Evolutionary conservation across 495 filamentous ascomycete genomes (phyloP).

Genomic region (Daldinia grandis): DNA sequence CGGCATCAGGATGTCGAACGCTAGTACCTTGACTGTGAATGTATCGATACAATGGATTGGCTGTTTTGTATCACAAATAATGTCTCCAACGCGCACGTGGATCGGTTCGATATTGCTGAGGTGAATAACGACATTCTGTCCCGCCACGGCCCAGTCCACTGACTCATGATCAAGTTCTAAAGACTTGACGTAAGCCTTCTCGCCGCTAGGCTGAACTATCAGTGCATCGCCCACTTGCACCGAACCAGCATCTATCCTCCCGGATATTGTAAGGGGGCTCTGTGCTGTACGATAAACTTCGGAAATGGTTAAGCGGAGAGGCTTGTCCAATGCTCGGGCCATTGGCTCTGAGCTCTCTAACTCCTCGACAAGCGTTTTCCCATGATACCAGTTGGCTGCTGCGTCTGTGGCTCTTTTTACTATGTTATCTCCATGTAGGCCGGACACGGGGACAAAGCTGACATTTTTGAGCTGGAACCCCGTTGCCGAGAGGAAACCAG

Average conservation of each 20-base stretch:
- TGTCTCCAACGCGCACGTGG: constrained; percentile 83
- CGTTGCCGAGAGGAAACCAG: constrained; percentile 79
- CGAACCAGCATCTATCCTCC: constrained; percentile 84
- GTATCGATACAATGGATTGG: constrained; percentile 73
- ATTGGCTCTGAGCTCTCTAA: constrained; percentile 81
- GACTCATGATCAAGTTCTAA: constrained; percentile 76
- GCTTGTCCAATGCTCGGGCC: constrained; percentile 75
- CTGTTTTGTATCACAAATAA: constrained; percentile 73
- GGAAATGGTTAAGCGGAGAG: constrained; percentile 82
- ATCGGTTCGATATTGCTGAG: constrained; percentile 85
- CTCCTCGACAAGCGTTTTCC: constrained; percentile 80
- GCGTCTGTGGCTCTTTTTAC: constrained; percentile 65
- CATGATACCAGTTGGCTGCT: constrained; percentile 77
- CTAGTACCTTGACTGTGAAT: constrained; percentile 83
- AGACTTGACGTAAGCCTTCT: constrained; percentile 79
- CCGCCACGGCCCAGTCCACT: constrained; percentile 92
- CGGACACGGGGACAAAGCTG: constrained; percentile 87
- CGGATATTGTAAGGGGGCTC: constrained; percentile 81
- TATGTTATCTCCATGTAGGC: constrained; percentile 87
- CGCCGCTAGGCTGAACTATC: constrained; percentile 78
- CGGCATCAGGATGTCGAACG: constrained; percentile 88
- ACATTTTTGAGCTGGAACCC: constrained; percentile 83
- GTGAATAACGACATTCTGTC: constrained; percentile 85
- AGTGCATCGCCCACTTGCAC: constrained; percentile 85
- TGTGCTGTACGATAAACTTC: constrained; percentile 75